Evolutionary conservation across 2,329 filamentous ascomycete genomes (phyloP), one percentile per base, ranked within the genome.

Genomic region (Colletotrichum theobromicola): DNA sequence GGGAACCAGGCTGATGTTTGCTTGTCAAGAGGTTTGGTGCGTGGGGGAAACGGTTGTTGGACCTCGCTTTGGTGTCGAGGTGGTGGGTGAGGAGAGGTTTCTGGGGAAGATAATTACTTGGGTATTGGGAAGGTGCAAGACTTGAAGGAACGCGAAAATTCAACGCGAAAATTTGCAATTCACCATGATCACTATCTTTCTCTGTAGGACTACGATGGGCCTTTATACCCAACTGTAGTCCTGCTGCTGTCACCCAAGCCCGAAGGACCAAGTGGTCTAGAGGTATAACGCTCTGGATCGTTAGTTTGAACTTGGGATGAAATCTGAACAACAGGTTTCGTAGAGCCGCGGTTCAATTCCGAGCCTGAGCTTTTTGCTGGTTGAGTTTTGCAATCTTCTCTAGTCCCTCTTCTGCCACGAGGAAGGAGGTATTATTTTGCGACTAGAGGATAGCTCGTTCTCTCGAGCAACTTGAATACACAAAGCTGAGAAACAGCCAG

Each of bases 221-320:
- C 60, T 50, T 42, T 65, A 65, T 60, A 37, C 30, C 8, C 18
- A 18, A 21, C 16, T 18, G 15, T 18, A 12, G 28, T 24, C 16
- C 50, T 18, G 4, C 16, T 30, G 18, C 26, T 21, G 13, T 32
- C 60, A 61, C 30, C 35, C 60, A 65, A 61, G 67, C 67, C 67
- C 30, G 50, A 67, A 64, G 60, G 28, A 21, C 60, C n/a, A n/a
- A 24, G n/a, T 65, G 71, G 60, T 24, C 50, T n/a, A 32, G 67
- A 28, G 60, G 60, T 65, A 70, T 50, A 65, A 65, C 67, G 30
- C 60, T 35, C 35, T 58, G 57, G 26, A 46, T 46, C 67, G 58
- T 60, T 50, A 53, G 30, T 70, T 28, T 60, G 71, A 73, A 65
- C 46, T 60, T 70, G 58, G 50, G 64, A 71, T 58, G 24, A 37